Conservation (phyloP, 768 basidiomycete genomes). For the Tylopilus plumbeoviolaceoides region DNA sequence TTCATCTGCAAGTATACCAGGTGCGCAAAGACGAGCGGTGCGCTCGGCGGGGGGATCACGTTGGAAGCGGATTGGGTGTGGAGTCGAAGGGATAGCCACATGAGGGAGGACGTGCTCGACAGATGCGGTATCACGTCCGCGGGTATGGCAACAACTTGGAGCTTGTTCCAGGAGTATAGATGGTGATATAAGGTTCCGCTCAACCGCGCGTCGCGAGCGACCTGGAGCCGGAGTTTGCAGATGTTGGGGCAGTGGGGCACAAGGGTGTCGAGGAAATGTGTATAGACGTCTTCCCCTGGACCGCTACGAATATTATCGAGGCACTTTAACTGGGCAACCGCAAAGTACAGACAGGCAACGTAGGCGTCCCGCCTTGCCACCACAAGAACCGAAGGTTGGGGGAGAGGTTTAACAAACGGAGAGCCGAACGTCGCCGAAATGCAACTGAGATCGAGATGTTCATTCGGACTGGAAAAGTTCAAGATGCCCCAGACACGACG, state of each 20-base stretch:
- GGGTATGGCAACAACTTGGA: not conserved
- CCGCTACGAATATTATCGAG: not conserved
- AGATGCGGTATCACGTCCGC: not conserved
- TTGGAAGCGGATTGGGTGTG: not conserved
- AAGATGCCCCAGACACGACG: not conserved
- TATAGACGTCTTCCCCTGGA: not conserved
- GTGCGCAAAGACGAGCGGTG: not conserved
- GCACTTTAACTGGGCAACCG: not conserved
- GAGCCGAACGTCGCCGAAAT: not conserved
- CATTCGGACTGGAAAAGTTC: not conserved
- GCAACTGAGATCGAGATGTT: not conserved
- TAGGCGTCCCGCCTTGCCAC: conserved; percentile 1
- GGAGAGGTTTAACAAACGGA: not conserved
- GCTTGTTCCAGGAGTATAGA: not conserved
- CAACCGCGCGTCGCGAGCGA: not conserved
- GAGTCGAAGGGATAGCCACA: not conserved
- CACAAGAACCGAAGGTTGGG: conserved; percentile 4
- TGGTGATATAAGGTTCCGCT: not conserved
- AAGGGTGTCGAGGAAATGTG: not conserved
- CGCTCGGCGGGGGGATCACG: not conserved
- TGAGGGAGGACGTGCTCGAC: not conserved
- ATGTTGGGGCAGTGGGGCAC: conserved; percentile 4
- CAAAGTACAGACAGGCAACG: conserved; percentile 1
- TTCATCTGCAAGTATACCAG: conserved; percentile 1
- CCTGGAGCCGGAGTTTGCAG: not conserved